Evolutionary conservation across 805 yeast genomes (phyloP).

Genomic region (Myxozyma melibiosi): DNA sequence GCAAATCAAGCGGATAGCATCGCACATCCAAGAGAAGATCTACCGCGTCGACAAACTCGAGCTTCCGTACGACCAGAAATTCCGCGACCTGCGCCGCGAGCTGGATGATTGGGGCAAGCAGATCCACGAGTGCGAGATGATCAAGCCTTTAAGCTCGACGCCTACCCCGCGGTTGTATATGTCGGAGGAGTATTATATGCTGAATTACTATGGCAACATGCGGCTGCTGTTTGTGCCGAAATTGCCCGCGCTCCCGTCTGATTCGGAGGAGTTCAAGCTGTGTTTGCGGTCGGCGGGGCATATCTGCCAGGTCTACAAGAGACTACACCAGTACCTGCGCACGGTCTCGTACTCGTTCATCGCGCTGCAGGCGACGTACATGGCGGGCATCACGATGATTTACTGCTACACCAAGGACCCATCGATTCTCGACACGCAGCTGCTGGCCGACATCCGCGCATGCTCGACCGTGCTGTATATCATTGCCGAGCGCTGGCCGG

Average conservation of each 20-base stretch:
- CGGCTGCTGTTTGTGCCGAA: constrained; percentile 30
- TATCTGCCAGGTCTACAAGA: constrained; percentile 30
- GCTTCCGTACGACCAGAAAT: constrained; percentile 27
- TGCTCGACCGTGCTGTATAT: constrained; percentile 28
- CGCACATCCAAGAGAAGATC: constrained; percentile 28
- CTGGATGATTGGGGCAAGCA: constrained; percentile 26
- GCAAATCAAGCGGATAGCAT: constrained; percentile 26
- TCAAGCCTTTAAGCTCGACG: constrained; percentile 19
- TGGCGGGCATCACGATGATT: constrained; percentile 32
- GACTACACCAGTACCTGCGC: constrained; percentile 27
- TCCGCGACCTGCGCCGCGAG: constrained; percentile 16
- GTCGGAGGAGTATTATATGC: constrained; percentile 30
- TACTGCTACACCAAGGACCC: constrained; percentile 31
- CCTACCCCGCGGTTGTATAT: constrained; percentile 24
- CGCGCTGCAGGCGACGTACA: constrained; percentile 29
- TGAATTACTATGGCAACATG: constrained; percentile 29
- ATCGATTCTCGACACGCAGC: constrained; percentile 29
- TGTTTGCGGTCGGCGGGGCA: constrained; percentile 30
- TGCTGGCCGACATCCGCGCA: constrained; percentile 28
- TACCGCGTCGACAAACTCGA: constrained; percentile 30
- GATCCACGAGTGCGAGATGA: constrained; percentile 15
- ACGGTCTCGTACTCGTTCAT: constrained; percentile 29
- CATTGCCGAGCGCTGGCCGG: constrained; percentile 33
- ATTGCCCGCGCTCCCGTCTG: constrained; percentile 26
- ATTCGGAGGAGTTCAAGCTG: constrained; percentile 27